Base-by-base conservation (phyloP, 257 asterid genomes). In the Leonotis leonurus region DNA sequence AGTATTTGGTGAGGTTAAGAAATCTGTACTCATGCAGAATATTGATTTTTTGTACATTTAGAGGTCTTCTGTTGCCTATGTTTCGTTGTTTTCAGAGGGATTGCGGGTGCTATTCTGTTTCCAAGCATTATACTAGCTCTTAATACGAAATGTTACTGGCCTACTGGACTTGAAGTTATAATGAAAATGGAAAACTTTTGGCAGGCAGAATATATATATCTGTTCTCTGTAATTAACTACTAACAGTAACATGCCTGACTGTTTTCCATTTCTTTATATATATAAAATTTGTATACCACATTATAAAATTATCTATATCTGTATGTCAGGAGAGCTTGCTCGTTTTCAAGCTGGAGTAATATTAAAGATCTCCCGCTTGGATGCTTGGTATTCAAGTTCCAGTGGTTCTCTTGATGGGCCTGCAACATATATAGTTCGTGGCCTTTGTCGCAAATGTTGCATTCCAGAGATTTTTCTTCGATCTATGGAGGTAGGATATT, bases 371-470 rank as follows among this genome's bases (percentile, higher is more conserved):
- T 87, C 94, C 56, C 72, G 85, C 65, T 73, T 93, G 74, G 97
- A 93, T 79, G 94, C 96, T 71, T 93, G 97, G 97, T 89, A 87
- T 75, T 93, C 96, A 35, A 84, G 78, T 59, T 72, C 65, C 65
- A 83, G 83, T 70, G 97, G 97, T 52, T 78, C 91, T 56, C 61
- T 83, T 57, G 90, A 78, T 73, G 89, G 78, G 32, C 88, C 95
- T 11, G 97, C 99, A n/a, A 83, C 92, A 10, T 93, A 83, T 63
- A 62, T 93, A 69, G 88, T 86, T 33, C 87, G 89, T 27, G 99
- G 99, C 56, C 94, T 93, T 65, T 93, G 97, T 75, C 99, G 97
- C 71, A 83, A 76, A 70, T 93, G 99, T 80, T 93, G 97, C 84
- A 83, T 93, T 60, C 94, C 97, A 12, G 99, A 93, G 84, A 75